Conservation (phyloP, 1,139 yeast genomes). For the Magnusiomyces sp. region DNA sequence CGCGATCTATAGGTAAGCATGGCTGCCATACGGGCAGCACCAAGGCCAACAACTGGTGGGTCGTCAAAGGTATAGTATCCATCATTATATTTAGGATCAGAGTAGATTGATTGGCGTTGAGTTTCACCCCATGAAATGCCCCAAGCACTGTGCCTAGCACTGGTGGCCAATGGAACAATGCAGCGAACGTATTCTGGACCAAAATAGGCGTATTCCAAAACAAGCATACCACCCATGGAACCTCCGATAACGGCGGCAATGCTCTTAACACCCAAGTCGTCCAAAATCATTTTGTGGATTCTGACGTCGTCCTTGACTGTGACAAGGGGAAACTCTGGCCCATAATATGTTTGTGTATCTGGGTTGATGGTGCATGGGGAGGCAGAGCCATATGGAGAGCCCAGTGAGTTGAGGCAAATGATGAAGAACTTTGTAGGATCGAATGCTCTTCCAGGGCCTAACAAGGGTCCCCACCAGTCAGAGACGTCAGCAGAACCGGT, state of each 20-base stretch:
- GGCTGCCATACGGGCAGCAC: constrained; percentile 98
- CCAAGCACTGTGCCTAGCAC: constrained; percentile 96
- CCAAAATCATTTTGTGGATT: constrained; percentile 69
- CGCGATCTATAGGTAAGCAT: constrained; percentile 84
- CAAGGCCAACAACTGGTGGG: constrained; percentile 77
- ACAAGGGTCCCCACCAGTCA: constrained; percentile 97
- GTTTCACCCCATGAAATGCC: constrained; percentile 99
- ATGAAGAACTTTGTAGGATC: constrained; percentile 84
- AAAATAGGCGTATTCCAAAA: constrained; percentile 74
- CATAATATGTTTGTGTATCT: constrained; percentile 65
- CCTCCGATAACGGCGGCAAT: constrained; percentile 91
- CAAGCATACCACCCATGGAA: constrained; percentile 99
- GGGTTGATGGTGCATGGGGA: constrained; percentile 79
- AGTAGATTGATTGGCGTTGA: constrained; percentile 88
- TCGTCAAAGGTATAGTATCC: constrained; percentile 74
- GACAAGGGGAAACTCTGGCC: constrained; percentile 90
- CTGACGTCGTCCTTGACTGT: constrained; percentile 84
- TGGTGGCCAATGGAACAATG: constrained; percentile 81
- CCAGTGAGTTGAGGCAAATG: constrained; percentile 80
- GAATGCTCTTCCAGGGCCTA: constrained; percentile 80
- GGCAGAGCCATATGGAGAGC: constrained; percentile 94
- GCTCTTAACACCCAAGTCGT: constrained; percentile 59
- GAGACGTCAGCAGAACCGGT: constrained; percentile 93
- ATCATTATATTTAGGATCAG: constrained; percentile 85
- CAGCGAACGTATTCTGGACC: constrained; percentile 62